These are phyloP conservation scores for Colletotrichum trifolii DNA, from an alignment of 2,329 filamentous ascomycete genomes.

Conservation along the genomic window DNA sequence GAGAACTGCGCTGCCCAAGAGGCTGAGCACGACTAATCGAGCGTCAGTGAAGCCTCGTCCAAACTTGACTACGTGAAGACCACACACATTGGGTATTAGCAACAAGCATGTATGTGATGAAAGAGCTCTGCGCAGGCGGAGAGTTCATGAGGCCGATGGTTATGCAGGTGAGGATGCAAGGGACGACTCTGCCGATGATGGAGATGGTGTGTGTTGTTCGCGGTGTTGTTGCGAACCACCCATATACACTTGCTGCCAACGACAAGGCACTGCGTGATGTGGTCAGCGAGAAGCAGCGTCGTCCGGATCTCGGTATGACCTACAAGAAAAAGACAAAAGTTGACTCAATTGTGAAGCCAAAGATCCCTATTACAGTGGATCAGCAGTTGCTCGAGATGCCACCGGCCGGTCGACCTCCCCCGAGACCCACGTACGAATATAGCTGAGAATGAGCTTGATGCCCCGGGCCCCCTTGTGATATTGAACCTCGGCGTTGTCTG, in stretches of 20 bases:
- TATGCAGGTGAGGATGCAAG: constrained; percentile 14
- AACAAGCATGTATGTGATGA: constrained; percentile 25
- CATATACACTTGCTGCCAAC: constrained; percentile 31
- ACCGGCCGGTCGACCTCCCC: neutral
- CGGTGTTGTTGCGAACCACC: constrained; percentile 32
- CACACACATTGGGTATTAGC: constrained; percentile 31
- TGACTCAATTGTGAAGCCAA: constrained; percentile 27
- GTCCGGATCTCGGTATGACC: neutral
- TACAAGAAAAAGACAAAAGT: constrained; percentile 35
- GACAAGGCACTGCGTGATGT: constrained; percentile 19
- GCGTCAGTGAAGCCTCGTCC: neutral
- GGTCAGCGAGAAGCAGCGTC: neutral
- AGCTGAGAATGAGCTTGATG: constrained; percentile 28
- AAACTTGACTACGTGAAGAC: neutral
- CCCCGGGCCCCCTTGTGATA: constrained; percentile 27
- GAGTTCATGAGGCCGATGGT: constrained; percentile 28
- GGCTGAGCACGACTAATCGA: constrained; percentile 25
- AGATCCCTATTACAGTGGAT: constrained; percentile 5
- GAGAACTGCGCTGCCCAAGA: constrained; percentile 45
- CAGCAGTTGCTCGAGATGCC: neutral
- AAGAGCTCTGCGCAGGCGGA: constrained; percentile 1
- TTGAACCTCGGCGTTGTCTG: constrained; percentile 30
- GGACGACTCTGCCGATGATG: constrained; percentile 20
- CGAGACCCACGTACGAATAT: constrained; percentile 20
- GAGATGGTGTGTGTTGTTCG: constrained; percentile 28